phyloP scores from a whole-genome alignment of 306 rosid species.

The Dicorynia guianensis region DNA sequence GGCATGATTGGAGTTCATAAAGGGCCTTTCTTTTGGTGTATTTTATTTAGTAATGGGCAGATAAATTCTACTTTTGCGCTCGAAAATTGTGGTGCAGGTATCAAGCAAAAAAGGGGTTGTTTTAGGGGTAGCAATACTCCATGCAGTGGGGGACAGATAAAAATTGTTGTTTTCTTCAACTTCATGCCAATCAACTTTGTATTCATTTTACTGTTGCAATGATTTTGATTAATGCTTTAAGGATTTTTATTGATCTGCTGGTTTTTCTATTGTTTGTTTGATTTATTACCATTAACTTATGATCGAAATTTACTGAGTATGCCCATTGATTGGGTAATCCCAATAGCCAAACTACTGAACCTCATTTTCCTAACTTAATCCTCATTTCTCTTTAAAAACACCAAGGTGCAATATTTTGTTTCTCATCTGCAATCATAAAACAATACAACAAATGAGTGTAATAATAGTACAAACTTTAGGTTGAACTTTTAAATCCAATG shows the following conservation, averaged over 20 bases:
- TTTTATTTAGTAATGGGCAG: constrained; percentile 75
- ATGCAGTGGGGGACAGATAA: constrained; percentile 62
- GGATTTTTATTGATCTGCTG: constrained; percentile 14
- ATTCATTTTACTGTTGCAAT: constrained; percentile 41
- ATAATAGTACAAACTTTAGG: too few relatives aligned
- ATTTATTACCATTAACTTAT: too few relatives aligned
- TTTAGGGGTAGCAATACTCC: constrained; percentile 78
- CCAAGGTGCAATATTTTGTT: too few relatives aligned
- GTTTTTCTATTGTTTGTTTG: neutral
- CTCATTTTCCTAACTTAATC: too few relatives aligned
- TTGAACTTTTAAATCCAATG: too few relatives aligned
- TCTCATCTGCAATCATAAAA: too few relatives aligned
- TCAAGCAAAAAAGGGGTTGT: constrained; percentile 83
- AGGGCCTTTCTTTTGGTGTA: constrained; percentile 85
- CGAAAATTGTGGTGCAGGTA: constrained; percentile 80
- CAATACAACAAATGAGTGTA: too few relatives aligned
- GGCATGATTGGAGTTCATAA: constrained; percentile 77
- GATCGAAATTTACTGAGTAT: too few relatives aligned
- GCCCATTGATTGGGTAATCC: too few relatives aligned
- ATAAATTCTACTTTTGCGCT: constrained; percentile 82
- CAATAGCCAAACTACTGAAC: too few relatives aligned
- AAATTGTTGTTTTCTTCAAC: constrained; percentile 32
- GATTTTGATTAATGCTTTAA: constrained; percentile 40
- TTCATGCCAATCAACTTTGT: constrained; percentile 35
- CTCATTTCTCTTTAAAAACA: too few relatives aligned